Conservation (phyloP, 2,329 filamentous ascomycete species). For the Xylaria sp. region DNA sequence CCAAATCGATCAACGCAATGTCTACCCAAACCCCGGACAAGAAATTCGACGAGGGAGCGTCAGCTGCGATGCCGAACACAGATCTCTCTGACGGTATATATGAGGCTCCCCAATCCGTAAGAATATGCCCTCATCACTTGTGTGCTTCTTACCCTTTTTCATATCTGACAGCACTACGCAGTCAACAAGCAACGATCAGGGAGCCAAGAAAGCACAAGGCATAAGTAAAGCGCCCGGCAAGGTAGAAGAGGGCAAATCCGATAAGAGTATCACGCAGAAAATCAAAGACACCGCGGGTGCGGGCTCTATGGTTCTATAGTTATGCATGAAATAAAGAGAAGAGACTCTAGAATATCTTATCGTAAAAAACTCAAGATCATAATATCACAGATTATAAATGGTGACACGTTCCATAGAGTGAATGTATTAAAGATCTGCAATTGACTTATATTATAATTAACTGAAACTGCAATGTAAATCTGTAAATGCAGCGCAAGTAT, state of each 20-base stretch:
- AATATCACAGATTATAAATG: not conserved
- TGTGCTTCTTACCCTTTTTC: not conserved
- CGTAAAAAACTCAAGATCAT: not conserved
- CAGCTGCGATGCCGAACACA: slow-evolving; percentile 29
- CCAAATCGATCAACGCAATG: slow-evolving; percentile 6
- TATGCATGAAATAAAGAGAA: not conserved
- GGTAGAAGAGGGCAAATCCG: not conserved
- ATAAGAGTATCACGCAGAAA: not conserved
- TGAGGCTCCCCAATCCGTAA: slow-evolving; percentile 20
- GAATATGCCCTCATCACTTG: not conserved
- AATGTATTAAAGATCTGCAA: no score
- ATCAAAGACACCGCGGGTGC: not conserved
- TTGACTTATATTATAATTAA: no score
- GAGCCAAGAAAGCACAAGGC: not conserved
- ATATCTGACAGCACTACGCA: not conserved
- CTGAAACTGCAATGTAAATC: not conserved
- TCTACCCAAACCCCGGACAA: slow-evolving; percentile 4
- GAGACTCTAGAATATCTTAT: not conserved
- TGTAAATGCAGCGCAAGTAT: not conserved
- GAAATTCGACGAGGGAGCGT: slow-evolving; percentile 25
- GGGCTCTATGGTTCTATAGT: not conserved
- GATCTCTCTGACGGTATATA: slow-evolving; percentile 26
- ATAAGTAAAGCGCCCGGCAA: slow-evolving; percentile 1
- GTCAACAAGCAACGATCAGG: not conserved
- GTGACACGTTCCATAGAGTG: no score